Base-by-base conservation (phyloP, 148 eudicot genomes). In the Rhododendron simsii region DNA sequence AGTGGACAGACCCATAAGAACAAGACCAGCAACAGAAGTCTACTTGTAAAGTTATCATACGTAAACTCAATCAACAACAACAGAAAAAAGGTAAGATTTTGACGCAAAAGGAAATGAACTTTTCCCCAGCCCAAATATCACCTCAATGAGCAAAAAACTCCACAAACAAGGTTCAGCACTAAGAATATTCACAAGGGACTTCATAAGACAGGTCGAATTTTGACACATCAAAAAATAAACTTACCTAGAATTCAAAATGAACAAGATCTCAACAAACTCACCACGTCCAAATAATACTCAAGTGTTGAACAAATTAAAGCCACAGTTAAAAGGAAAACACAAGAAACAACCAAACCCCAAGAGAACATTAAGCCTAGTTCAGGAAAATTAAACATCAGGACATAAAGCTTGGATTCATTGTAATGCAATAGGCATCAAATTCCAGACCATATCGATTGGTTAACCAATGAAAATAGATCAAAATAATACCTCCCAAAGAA, bases 211-310 rank as follows among this genome's bases (percentile, higher is more conserved):
- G 75, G 48, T 37, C 47, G 44, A n/a, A 47, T 78, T 78, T 48
- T 47, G 81, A 47, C 81, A 78, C 55, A 21, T 45, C 30, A n/a
- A 39, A 13, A 78, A 41, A n/a, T 15, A 78, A 12, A 23, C 18
- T 11, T 45, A 23, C 55, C 33, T 20, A 45, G 35, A 78, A 67
- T 55, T 33, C 84, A 71, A 81, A 73, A 33, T 44, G 77, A n/a
- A 82, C 35, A n/a, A n/a, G n/a, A 82, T 30, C 55, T 41, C 55
- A 50, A 65, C 37, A 81, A 83, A 67, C 59, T 26, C 77, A 83
- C 15, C 41, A 45, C 8, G 26, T 45, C 48, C 18, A 44, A 65
- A 44, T 44, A 83, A 59, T 30, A 45, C 30, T 71, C 18, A 9
- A 47, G 18, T 12, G 28, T 47, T 26, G 8, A 47, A 21, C 81